Evolutionary conservation across 2,329 filamentous ascomycete genomes (phyloP), one percentile per base, ranked within the genome.

Genomic region (Xylaria sp.): DNA sequence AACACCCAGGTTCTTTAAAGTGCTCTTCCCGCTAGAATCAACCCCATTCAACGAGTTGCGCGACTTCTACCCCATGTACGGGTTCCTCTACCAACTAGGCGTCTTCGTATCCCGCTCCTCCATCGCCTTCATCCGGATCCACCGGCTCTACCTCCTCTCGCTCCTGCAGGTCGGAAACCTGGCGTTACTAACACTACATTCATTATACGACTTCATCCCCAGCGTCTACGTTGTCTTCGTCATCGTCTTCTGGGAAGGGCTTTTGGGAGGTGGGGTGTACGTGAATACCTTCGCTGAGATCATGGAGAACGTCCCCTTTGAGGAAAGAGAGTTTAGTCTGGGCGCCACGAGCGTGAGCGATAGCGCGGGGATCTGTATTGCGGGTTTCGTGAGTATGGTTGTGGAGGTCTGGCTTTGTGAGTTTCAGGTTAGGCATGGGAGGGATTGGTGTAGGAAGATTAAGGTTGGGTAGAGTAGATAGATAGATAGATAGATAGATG

Each of bases 261-360:
- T 98, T 12, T 81, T 99, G 0, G 95, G 95, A 0, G 95, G 95
- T 0, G 83, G 92, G 3, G 95, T 98, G 0, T 99, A 99, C 71
- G 94, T 98, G 63, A 96, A 94, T 72, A 97, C 94, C 0, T 99
- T 98, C 77, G 92, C 94, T 0, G 92, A 96, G 74, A 97, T 99
- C 65, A 90, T 92, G 75, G 92, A 97, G 71, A 88, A 89, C 6
- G 88, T 97, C 0, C 87, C 88, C 0, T 80, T 84, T 4, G 85
- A 88, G 33, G 93, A 97, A 56, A 85, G 94, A 5, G 95, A 99
- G 78, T 98, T 98, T 73, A 96, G 92, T 63, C 79, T 99, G 1
- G 89, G 92, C 0, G 94, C 94, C 0, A 95, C 93, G 2, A 96
- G 90, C 25, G 94, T 97, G 42, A 96, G 92, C 73, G 95, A 98